Conservation (phyloP, 768 basidiomycete species). For the Cyclocybe cylindracea region DNA sequence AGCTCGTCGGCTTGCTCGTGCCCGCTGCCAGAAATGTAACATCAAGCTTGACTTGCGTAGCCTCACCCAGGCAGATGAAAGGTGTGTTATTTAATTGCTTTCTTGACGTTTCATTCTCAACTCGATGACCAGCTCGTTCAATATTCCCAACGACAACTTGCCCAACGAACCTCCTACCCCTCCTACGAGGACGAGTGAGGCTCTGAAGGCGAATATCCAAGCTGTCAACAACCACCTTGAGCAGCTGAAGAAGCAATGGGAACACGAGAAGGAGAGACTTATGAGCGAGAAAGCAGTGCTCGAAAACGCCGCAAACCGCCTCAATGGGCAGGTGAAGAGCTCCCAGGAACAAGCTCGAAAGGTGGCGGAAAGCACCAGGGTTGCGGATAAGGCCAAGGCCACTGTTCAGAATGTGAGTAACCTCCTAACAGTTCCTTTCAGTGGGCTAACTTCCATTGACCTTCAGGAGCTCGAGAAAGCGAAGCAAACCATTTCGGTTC, state of each 20-base stretch:
- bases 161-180: slow-evolving; percentile 66
- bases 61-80: slow-evolving; percentile 55
- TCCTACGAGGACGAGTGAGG: slow-evolving; percentile 67
- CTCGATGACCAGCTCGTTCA: slow-evolving; percentile 45
- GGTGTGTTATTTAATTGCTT: slow-evolving; percentile 37
- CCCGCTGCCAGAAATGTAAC: slow-evolving; percentile 70
- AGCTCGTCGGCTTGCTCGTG: slow-evolving; percentile 55
- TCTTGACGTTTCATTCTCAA: background rate
- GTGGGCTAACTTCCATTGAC: background rate
- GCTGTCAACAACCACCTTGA: slow-evolving; percentile 65
- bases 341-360: slow-evolving; percentile 60
- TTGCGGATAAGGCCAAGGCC: slow-evolving; percentile 46
- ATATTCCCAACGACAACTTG: slow-evolving; percentile 47
- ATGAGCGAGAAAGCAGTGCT: slow-evolving; percentile 73
- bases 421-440: background rate
- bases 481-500: slow-evolving; percentile 60
- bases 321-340: slow-evolving; percentile 60
- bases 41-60: slow-evolving; percentile 57
- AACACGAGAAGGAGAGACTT: slow-evolving; percentile 61
- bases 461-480: slow-evolving; percentile 72
- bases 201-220: slow-evolving; percentile 57
- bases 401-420: slow-evolving; percentile 57
- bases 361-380: slow-evolving; percentile 52
- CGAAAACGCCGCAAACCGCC: slow-evolving; percentile 67
- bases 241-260: slow-evolving; percentile 69